Conservation (phyloP, 768 basidiomycete species). For the Phylloporus sp. region DNA sequence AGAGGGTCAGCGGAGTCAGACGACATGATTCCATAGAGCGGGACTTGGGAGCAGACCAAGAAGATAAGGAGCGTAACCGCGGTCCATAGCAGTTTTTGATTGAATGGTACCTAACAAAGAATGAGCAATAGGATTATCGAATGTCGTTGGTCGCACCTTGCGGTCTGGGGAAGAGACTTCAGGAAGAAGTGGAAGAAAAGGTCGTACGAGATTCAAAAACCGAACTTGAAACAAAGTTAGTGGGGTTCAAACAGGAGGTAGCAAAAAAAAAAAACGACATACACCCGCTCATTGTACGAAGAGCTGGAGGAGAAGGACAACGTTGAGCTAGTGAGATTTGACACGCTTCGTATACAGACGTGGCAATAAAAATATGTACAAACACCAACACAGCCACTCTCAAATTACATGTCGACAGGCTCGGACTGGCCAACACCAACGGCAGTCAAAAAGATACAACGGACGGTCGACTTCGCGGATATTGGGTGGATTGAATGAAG, state of each 20-base stretch:
- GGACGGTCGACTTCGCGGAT: too few species aligned
- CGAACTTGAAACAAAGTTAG: constrained; percentile 48
- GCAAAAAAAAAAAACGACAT: constrained; percentile 30
- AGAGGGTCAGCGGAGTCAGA: constrained; percentile 98
- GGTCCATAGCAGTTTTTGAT: constrained; percentile 98
- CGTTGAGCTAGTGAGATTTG: constrained; percentile 16
- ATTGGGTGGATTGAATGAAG: too few species aligned
- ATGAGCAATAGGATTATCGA: constrained; percentile 2
- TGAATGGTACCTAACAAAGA: constrained; percentile 78
- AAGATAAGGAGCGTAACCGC: constrained; percentile 99
- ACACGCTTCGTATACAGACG: constrained; percentile 22
- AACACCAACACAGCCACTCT: constrained; percentile 23
- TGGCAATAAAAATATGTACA: constrained; percentile 29
- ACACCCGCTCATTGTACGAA: constrained; percentile 74
- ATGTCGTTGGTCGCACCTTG: constrained; percentile 51
- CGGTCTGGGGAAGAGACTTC: constrained; percentile 98
- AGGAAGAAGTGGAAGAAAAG: constrained; percentile 93
- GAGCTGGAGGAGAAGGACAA: constrained; percentile 22
- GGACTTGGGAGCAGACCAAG: constrained; percentile 98
- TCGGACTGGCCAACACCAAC: too few species aligned
- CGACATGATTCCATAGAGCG: constrained; percentile 98
- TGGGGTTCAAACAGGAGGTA: constrained; percentile 1
- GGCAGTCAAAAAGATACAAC: too few species aligned
- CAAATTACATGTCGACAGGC: too few species aligned
- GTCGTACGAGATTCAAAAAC: constrained; percentile 96